A percentile compares a stretch with the other conserved stretches of the same genome.
Conservation (phyloP, 768 basidiomycete species). For the Neoboletus brunneissimus region DNA sequence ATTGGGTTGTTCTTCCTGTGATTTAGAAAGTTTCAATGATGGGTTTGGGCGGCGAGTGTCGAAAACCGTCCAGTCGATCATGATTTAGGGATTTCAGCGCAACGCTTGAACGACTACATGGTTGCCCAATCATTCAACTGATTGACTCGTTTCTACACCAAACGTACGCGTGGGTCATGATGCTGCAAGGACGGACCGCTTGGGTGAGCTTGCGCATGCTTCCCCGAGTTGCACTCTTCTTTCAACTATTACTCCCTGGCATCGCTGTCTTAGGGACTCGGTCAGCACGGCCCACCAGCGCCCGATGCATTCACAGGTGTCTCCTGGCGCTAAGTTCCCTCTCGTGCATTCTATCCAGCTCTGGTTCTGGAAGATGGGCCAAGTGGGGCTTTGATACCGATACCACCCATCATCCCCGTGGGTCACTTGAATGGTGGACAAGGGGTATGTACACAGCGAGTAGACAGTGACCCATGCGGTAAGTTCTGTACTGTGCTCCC, state of each 20-base stretch:
- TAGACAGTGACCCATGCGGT: conserved; percentile 45
- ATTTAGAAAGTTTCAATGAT: too few species aligned
- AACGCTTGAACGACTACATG: too few species aligned
- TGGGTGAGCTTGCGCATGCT: conserved; percentile 53
- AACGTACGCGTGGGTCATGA: conserved; percentile 65
- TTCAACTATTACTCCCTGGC: too few species aligned
- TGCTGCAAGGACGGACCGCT: conserved; percentile 77
- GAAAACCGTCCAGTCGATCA: too few species aligned
- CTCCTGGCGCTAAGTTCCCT: too few species aligned
- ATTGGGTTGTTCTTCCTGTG: too few species aligned
- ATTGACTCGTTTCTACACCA: conserved; percentile 57
- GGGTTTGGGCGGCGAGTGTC: too few species aligned
- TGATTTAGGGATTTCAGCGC: too few species aligned
- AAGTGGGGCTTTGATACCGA: conserved; percentile 38
- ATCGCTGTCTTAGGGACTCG: conserved; percentile 43
- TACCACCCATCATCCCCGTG: conserved; percentile 58
- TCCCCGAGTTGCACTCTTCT: too few species aligned
- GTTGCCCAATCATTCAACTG: conserved; percentile 56
- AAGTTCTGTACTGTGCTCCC: too few species aligned
- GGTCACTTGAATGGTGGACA: conserved; percentile 96
- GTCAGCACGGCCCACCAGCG: conserved; percentile 88
- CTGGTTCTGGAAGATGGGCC: conserved; percentile 35
- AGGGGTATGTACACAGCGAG: conserved; percentile 77
- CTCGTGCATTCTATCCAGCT: conserved; percentile 39
- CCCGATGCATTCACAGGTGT: conserved; percentile 65